These are phyloP conservation scores for Nakataea oryzae DNA, from an alignment of 2,329 filamentous ascomycete species.

Conservation along the genomic window DNA sequence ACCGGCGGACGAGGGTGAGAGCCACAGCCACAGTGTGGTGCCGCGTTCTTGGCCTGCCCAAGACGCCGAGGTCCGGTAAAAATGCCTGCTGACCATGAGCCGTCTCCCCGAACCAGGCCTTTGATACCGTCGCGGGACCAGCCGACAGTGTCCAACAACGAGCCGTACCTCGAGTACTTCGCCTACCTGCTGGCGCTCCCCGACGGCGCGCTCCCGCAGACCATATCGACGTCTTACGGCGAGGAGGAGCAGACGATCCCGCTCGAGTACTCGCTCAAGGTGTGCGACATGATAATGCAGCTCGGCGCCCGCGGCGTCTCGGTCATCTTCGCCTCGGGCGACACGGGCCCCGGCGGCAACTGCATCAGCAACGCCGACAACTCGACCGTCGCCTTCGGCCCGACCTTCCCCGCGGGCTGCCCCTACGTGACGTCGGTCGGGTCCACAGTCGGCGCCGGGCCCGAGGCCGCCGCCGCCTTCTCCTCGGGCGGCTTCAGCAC, in stretches of 20 bases:
- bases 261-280: constrained; percentile 44
- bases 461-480: constrained; percentile 16
- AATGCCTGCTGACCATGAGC: constrained; percentile 29
- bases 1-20: constrained; percentile 39
- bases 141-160: constrained; percentile 49
- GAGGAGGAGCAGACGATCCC: constrained; percentile 58
- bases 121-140: constrained; percentile 40
- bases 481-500: constrained; percentile 35
- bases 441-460: constrained; percentile 32
- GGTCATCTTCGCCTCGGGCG: constrained; percentile 50
- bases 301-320: constrained; percentile 58
- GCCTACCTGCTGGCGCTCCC: constrained; percentile 43
- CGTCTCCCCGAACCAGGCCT: constrained; percentile 28
- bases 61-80: too few relatives aligned
- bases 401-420: constrained; percentile 24
- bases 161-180: constrained; percentile 57
- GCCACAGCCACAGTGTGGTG: too few relatives aligned
- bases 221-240: constrained; percentile 56
- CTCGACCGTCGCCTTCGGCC: constrained; percentile 19
- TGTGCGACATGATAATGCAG: constrained; percentile 54
- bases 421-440: constrained; percentile 42
- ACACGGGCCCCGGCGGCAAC: constrained; percentile 52
- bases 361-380: constrained; percentile 43
- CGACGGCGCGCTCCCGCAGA: constrained; percentile 42
- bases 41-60: too few relatives aligned